phyloP scores from a whole-genome alignment of 2,329 filamentous ascomycete genomes.

The Xylaria multiplex region DNA sequence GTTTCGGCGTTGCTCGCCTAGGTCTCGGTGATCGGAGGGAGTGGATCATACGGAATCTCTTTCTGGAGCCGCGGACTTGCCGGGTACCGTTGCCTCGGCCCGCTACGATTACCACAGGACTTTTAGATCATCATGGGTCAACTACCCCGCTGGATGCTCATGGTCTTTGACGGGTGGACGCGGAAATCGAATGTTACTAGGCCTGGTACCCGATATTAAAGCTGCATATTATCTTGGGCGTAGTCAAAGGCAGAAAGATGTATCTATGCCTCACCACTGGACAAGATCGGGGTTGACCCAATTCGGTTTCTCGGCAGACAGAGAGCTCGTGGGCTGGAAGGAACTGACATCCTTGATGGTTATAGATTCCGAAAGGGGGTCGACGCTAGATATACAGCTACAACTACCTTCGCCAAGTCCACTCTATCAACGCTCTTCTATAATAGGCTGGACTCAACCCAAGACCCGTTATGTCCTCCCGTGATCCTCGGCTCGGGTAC shows the following conservation, averaged over 20 bases:
- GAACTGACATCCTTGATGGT: neutral
- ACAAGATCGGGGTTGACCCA: neutral
- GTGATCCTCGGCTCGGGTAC: constrained; percentile 5
- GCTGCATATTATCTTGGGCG: neutral
- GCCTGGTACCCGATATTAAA: neutral
- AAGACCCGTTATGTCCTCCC: neutral
- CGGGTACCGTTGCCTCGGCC: neutral
- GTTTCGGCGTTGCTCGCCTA: neutral
- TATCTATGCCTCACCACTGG: neutral
- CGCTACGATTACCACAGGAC: neutral
- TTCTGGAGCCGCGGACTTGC: neutral
- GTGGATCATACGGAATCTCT: neutral
- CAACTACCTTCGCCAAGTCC: neutral
- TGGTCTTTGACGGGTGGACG: neutral
- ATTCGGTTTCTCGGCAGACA: neutral
- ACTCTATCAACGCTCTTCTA: neutral
- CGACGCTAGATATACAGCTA: constrained; percentile 15
- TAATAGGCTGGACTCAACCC: neutral
- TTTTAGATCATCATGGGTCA: neutral
- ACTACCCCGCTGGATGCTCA: neutral
- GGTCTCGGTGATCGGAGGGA: constrained; percentile 2
- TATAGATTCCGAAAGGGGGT: neutral
- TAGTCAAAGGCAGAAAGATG: neutral
- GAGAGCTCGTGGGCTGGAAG: neutral
- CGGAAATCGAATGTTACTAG: neutral